These are phyloP conservation scores for Coprinellus micaceus DNA, from an alignment of 768 basidiomycete species.

Conservation along the genomic window DNA sequence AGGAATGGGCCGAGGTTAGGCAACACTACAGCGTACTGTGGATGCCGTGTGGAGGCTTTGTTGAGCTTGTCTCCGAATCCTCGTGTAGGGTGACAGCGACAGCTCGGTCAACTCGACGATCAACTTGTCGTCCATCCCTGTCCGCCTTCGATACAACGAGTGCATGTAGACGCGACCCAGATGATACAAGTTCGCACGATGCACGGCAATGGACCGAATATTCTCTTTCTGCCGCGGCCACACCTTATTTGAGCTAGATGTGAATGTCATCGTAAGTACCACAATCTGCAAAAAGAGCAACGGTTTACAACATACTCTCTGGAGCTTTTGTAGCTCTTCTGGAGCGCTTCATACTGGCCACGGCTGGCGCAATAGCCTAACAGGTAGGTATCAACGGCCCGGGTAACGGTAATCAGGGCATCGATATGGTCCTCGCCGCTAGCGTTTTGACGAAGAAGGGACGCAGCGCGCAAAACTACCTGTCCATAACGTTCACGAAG, in stretches of 20 bases:
- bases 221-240: conserved; percentile 74
- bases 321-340: conserved; percentile 62
- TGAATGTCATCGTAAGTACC: too few species aligned
- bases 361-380: conserved; percentile 66
- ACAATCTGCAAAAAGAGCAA: too few species aligned
- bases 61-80: conserved; percentile 73
- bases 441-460: conserved; percentile 54
- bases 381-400: conserved; percentile 72
- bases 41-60: conserved; percentile 59
- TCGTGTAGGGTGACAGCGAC: conserved; percentile 76
- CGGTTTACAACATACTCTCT: conserved; percentile 47
- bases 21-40: conserved; percentile 42
- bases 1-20: not conserved
- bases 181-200: conserved; percentile 77
- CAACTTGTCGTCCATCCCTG: conserved; percentile 68
- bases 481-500: conserved; percentile 65
- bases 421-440: conserved; percentile 84
- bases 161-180: conserved; percentile 75
- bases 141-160: conserved; percentile 68
- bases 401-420: conserved; percentile 68
- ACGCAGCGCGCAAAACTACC: conserved; percentile 64
- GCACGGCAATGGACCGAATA: conserved; percentile 68
- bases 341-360: conserved; percentile 55
- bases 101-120: conserved; percentile 67
- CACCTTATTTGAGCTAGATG: conserved; percentile 43